Percentiles rank a stretch among this genome's conserved stretches.
phyloP scores from a whole-genome alignment of 768 basidiomycete genomes.

The Asterophora parasitica region DNA sequence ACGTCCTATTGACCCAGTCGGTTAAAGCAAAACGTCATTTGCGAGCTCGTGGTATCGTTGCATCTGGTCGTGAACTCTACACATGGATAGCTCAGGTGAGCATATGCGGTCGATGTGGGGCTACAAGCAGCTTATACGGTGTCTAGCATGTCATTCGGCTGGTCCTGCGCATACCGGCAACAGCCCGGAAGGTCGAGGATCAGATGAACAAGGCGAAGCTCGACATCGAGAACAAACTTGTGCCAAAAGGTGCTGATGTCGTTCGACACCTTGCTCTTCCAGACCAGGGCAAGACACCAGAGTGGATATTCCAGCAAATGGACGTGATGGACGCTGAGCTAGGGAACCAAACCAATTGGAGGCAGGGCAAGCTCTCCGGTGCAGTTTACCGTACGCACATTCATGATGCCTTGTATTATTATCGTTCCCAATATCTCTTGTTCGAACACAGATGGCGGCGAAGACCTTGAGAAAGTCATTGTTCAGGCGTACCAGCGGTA shows the following conservation, averaged over 20 bases:
- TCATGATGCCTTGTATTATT: not conserved
- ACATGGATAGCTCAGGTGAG: conserved; percentile 47
- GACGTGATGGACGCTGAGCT: conserved; percentile 68
- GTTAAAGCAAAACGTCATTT: conserved; percentile 58
- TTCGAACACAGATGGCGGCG: conserved; percentile 62
- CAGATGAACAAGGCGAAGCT: conserved; percentile 62
- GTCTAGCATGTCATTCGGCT: conserved; percentile 53
- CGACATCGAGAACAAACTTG: conserved; percentile 62
- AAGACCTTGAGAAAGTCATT: conserved; percentile 74
- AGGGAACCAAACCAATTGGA: conserved; percentile 48
- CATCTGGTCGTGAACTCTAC: conserved; percentile 49
- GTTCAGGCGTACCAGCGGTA: conserved; percentile 79
- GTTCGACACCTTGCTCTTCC: conserved; percentile 66
- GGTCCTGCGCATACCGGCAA: conserved; percentile 56
- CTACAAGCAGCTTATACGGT: not conserved
- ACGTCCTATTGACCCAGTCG: conserved; percentile 47
- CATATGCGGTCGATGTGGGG: conserved; percentile 1
- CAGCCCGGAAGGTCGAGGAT: conserved; percentile 51
- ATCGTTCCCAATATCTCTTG: not conserved
- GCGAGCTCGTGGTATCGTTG: conserved; percentile 52
- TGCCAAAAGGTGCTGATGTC: conserved; percentile 60
- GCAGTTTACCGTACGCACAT: conserved; percentile 73
- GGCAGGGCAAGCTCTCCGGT: conserved; percentile 72
- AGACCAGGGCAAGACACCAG: conserved; percentile 52
- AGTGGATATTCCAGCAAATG: conserved; percentile 80